Evolutionary conservation across 2,329 filamentous ascomycete genomes (phyloP).

Genomic region (Calonectria leucothoes): DNA sequence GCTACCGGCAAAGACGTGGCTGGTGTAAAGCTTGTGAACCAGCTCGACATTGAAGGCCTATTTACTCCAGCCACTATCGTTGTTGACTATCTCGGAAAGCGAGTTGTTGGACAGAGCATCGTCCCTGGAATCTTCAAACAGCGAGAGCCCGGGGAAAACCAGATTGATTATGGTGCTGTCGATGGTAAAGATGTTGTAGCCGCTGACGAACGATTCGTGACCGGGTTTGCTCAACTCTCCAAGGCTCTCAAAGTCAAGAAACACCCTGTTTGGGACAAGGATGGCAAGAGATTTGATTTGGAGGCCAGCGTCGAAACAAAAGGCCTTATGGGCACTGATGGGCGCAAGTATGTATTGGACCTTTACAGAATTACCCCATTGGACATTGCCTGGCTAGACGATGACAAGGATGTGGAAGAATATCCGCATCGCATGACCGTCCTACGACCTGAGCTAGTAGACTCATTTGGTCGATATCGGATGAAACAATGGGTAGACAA

Average conservation of each 20-base stretch:
- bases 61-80: constrained; percentile 97
- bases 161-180: constrained; percentile 98
- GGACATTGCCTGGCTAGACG: constrained; percentile 91
- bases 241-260: constrained; percentile 92
- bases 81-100: constrained; percentile 96
- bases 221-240: constrained; percentile 90
- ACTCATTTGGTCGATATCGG: constrained; percentile 85
- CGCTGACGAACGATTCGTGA: constrained; percentile 85
- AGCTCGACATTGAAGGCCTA: constrained; percentile 93
- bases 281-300: constrained; percentile 87
- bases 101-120: constrained; percentile 96
- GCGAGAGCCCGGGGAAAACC: constrained; percentile 95
- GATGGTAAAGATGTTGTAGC: constrained; percentile 97
- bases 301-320: constrained; percentile 98
- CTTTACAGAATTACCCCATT: constrained; percentile 94
- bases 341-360: constrained; percentile 96
- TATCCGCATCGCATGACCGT: constrained; percentile 99
- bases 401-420: constrained; percentile 56
- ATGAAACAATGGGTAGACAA: constrained; percentile 89
- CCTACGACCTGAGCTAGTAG: constrained; percentile 88
- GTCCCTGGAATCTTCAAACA: constrained; percentile 99
- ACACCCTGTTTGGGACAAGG: constrained; percentile 98
- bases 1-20: constrained; percentile 97
- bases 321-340: constrained; percentile 95
- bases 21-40: constrained; percentile 94